Evolutionary conservation across 2,329 filamentous ascomycete genomes (phyloP).

Genomic region (Arthrobotrys megalospora): DNA sequence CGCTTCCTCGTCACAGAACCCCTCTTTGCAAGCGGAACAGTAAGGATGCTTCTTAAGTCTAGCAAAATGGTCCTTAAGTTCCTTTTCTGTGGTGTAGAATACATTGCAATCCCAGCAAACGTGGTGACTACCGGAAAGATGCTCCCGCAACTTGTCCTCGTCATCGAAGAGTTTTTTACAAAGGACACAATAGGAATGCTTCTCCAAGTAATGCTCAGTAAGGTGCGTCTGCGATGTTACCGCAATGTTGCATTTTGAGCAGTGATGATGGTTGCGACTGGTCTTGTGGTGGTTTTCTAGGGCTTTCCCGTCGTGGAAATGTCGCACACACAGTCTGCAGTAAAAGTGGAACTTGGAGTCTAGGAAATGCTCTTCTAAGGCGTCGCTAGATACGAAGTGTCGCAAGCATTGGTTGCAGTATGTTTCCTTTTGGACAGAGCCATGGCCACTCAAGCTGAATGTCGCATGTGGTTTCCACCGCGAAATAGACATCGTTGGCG

Average conservation of each 20-base stretch:
- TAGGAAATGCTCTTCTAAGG: slow-evolving; percentile 56
- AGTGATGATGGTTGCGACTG: slow-evolving; percentile 49
- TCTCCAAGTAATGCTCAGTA: slow-evolving; percentile 55
- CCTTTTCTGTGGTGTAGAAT: slow-evolving; percentile 57
- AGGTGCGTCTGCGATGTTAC: slow-evolving; percentile 46
- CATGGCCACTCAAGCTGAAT: slow-evolving; percentile 53
- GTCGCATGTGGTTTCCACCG: slow-evolving; percentile 59
- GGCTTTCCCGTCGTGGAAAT: slow-evolving; percentile 52
- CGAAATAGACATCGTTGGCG: slow-evolving; percentile 28
- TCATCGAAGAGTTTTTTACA: slow-evolving; percentile 52
- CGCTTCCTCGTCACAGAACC: slow-evolving; percentile 46
- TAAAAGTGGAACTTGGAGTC: slow-evolving; percentile 59
- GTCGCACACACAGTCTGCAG: slow-evolving; percentile 52
- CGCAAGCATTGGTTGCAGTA: slow-evolving; percentile 55
- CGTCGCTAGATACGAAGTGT: slow-evolving; percentile 51
- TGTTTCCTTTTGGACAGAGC: slow-evolving; percentile 53
- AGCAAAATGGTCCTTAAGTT: slow-evolving; percentile 54
- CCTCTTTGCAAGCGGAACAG: slow-evolving; percentile 46
- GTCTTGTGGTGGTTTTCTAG: slow-evolving; percentile 60
- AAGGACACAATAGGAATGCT: slow-evolving; percentile 53
- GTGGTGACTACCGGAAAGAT: slow-evolving; percentile 46
- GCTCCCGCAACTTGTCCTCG: slow-evolving; percentile 48
- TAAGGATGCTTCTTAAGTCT: slow-evolving; percentile 56
- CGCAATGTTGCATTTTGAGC: slow-evolving; percentile 52
- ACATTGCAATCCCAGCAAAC: slow-evolving; percentile 60